Evolutionary conservation across 2,329 filamentous ascomycete species (phyloP), one percentile per base, ranked within the genome.

Genomic region (Fusarium sp.): DNA sequence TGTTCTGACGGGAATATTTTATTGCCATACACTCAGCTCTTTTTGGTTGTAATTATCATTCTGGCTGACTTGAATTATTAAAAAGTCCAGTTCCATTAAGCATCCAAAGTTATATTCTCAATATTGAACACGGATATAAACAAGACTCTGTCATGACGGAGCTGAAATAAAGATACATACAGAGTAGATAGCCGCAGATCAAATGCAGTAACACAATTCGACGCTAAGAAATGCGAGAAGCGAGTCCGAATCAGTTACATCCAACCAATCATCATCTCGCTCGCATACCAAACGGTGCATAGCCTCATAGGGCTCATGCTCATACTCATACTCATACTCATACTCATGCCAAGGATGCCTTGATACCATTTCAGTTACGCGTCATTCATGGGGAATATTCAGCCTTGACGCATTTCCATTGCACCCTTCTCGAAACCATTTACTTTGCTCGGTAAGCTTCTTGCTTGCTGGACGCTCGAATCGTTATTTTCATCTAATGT

Each of bases 181-280:
- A n/a, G n/a, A n/a, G n/a, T n/a, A 23, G 23, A 23, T 63, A 64
- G 50, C 23, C 15, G 15, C 7, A 6, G 36, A 37, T 36, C 28
- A 57, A 18, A 36, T 12, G 12, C 9, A 28, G 20, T 28, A 42
- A 41, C 26, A 34, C 23, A 33, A 49, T 36, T n/a, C 12, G 26
- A 60, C 56, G 46, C 57, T 34, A 55, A 18, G 46, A 38, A 56
- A 34, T 59, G 52, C 60, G 60, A 65, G 41, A 54, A 60, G 62
- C 62, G 62, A 65, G 53, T 65, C 61, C 61, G 62, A 26, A 38
- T 55, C 37, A 42, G 18, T 16, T 23, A 20, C 5, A n/a, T 18
- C 13, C 31, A n/a, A 20, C 62, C 62, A 65, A 65, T 65, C 45
- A 60, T 0, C 8, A 45, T 26, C 40, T 28, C 28, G 12, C 8